These are phyloP conservation scores for Royoungia palumana DNA, from an alignment of 768 basidiomycete species.

Conservation along the genomic window DNA sequence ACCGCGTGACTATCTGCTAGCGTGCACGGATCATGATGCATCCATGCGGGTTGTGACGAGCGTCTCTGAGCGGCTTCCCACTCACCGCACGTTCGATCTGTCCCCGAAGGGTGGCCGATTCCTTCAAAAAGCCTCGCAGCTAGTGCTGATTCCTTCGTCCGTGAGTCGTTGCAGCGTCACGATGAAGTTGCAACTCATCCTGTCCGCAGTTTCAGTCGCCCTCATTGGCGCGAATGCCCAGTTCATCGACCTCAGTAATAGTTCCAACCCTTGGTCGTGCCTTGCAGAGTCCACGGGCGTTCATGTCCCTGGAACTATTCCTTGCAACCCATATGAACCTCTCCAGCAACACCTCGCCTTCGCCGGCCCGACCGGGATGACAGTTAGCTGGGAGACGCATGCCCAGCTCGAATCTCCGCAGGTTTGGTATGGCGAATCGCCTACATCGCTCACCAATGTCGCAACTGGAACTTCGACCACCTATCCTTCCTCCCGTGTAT, in stretches of 20 bases:
- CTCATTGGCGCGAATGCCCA: slow-evolving; percentile 17
- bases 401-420: slow-evolving; percentile 20
- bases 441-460: slow-evolving; percentile 16
- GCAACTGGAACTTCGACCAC: slow-evolving; percentile 21
- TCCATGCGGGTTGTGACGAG: no score
- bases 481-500: slow-evolving; percentile 26
- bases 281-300: slow-evolving; percentile 28
- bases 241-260: slow-evolving; percentile 14
- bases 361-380: slow-evolving; percentile 26
- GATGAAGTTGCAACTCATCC: slow-evolving; percentile 9
- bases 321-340: slow-evolving; percentile 28
- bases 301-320: slow-evolving; percentile 25
- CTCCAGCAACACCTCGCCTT: slow-evolving; percentile 25
- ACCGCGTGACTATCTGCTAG: no score
- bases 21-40: no score
- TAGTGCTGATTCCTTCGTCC: no score
- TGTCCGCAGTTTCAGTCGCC: slow-evolving; percentile 1
- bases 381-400: slow-evolving; percentile 25
- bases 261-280: slow-evolving; percentile 16
- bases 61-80: not conserved
- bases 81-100: no score
- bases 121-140: no score
- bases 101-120: no score
- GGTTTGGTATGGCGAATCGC: slow-evolving; percentile 25
- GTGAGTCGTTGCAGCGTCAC: not conserved